Evolutionary conservation across 306 rosid species (phyloP).

Genomic region (Glycyrrhiza uralensis): DNA sequence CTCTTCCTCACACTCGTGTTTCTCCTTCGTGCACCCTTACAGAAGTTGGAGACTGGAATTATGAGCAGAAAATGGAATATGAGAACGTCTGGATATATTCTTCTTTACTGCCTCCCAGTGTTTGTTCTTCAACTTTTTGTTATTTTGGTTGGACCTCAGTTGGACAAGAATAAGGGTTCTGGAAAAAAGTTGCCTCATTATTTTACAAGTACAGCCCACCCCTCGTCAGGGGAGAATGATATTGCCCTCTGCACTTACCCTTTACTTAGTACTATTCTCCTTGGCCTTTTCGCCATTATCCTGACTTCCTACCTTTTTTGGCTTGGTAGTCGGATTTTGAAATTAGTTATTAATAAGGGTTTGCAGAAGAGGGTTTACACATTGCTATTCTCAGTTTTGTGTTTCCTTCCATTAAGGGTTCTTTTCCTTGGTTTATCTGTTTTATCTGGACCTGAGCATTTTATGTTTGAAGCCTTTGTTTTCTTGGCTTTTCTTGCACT

Average conservation of each 20-base stretch:
- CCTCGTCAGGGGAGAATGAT: slow-evolving; percentile 40
- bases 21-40: slow-evolving; percentile 91
- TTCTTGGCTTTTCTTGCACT: slow-evolving; percentile 94
- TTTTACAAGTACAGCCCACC: slow-evolving; percentile 51
- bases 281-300: slow-evolving; percentile 71
- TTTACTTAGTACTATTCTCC: slow-evolving; percentile 75
- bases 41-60: slow-evolving; percentile 71
- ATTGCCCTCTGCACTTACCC: slow-evolving; percentile 90
- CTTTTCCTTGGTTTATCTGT: slow-evolving; percentile 91
- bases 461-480: slow-evolving; percentile 76
- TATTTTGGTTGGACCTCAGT: slow-evolving; percentile 64
- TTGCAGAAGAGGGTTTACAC: slow-evolving; percentile 94
- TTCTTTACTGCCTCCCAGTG: slow-evolving; percentile 81
- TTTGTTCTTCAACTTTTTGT: slow-evolving; percentile 79
- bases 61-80: slow-evolving; percentile 75
- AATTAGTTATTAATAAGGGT: slow-evolving; percentile 90
- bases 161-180: slow-evolving; percentile 38
- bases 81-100: slow-evolving; percentile 67
- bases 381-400: slow-evolving; percentile 75
- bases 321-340: slow-evolving; percentile 95
- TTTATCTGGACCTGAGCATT: slow-evolving; percentile 63
- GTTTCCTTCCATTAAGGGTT: slow-evolving; percentile 93
- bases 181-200: slow-evolving; percentile 51
- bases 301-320: slow-evolving; percentile 87
- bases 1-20: slow-evolving; percentile 87